Conservation (phyloP, 768 basidiomycete genomes). For the Panellus pusillus region DNA sequence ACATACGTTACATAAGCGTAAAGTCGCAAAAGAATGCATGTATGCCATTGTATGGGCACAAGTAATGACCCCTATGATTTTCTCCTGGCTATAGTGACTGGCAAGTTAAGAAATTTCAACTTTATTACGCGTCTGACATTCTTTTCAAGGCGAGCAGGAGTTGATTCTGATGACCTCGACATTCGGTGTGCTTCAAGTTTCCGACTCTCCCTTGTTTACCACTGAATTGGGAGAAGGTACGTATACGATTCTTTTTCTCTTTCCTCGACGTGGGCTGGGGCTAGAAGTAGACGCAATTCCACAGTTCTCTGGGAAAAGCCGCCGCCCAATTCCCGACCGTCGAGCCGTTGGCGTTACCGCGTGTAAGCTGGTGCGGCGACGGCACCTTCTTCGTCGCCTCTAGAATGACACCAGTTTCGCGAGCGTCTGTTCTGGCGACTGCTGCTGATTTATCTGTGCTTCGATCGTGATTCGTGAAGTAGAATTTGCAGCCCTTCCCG, state of each 20-base stretch:
- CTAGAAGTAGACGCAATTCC: slow-evolving; percentile 94
- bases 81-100: slow-evolving; percentile 78
- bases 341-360: slow-evolving; percentile 51
- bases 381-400: slow-evolving; percentile 81
- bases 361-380: slow-evolving; percentile 94
- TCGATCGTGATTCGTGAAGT: slow-evolving; percentile 97
- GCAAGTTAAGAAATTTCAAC: slow-evolving; percentile 29
- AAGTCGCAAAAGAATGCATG: too few relatives aligned
- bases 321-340: slow-evolving; percentile 60
- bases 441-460: slow-evolving; percentile 70
- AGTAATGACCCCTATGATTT: too few relatives aligned
- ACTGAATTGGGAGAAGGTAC: slow-evolving; percentile 87
- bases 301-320: slow-evolving; percentile 89
- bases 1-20: too few relatives aligned
- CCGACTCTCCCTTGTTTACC: slow-evolving; percentile 71
- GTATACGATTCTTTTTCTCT: neutral
- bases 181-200: slow-evolving; percentile 88
- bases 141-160: slow-evolving; percentile 60
- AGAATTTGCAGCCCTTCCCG: slow-evolving; percentile 90
- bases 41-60: too few relatives aligned
- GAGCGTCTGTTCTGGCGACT: slow-evolving; percentile 69
- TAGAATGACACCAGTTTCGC: slow-evolving; percentile 84
- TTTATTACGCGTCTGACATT: slow-evolving; percentile 1
- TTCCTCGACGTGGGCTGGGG: slow-evolving; percentile 95
- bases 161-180: slow-evolving; percentile 85